Evolutionary conservation across 2,329 filamentous ascomycete genomes (phyloP).

Genomic region (Xylaria sp.): DNA sequence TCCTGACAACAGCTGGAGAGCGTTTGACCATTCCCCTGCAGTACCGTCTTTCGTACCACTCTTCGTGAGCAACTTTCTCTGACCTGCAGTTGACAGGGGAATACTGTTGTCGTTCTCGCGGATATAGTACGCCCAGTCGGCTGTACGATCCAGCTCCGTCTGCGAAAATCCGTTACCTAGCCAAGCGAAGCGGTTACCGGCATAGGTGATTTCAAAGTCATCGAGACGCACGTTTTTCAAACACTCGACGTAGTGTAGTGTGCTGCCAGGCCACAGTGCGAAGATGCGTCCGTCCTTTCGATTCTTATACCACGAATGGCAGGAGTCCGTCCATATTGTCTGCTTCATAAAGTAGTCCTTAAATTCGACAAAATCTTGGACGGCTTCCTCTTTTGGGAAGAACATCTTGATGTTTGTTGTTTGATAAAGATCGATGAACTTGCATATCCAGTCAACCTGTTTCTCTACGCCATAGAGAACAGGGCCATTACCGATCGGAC

Average conservation of each 20-base stretch:
- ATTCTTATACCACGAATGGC: constrained; percentile 36
- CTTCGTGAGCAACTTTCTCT: constrained; percentile 30
- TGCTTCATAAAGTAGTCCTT: constrained; percentile 43
- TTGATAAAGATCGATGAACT: constrained; percentile 34
- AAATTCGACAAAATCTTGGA: constrained; percentile 45
- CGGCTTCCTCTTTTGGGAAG: constrained; percentile 34
- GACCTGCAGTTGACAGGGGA: constrained; percentile 25
- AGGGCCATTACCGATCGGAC: constrained; percentile 36
- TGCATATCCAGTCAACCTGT: constrained; percentile 33
- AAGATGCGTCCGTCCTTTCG: constrained; percentile 28
- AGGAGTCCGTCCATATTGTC: constrained; percentile 39
- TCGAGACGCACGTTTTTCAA: constrained; percentile 38
- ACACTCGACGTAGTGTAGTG: constrained; percentile 37
- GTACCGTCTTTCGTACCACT: constrained; percentile 11
- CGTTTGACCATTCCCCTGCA: background rate
- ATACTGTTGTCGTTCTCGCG: constrained; percentile 24
- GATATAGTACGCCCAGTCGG: constrained; percentile 35
- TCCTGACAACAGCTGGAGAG: background rate
- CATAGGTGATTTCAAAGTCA: constrained; percentile 37
- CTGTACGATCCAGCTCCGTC: constrained; percentile 29
- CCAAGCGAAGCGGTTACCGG: constrained; percentile 36
- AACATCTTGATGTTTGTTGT: constrained; percentile 34
- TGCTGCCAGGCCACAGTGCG: constrained; percentile 35
- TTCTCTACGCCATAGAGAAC: constrained; percentile 32
- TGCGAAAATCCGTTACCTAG: constrained; percentile 34